Conservation (phyloP, 2,329 filamentous ascomycete species). For the Fusarium verrucosum region DNA sequence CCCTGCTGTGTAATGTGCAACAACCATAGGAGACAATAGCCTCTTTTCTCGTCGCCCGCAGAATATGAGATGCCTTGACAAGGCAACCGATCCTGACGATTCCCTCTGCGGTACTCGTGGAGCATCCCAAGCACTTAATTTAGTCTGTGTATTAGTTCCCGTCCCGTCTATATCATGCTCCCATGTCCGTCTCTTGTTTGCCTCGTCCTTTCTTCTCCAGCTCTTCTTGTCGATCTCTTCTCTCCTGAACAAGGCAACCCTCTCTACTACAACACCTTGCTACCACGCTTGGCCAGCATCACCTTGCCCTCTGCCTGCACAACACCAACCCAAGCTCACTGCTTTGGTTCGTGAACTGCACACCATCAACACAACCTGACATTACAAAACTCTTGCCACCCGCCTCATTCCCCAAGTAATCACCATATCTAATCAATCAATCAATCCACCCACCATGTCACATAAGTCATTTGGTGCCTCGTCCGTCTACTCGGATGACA, state of each 20-base stretch:
- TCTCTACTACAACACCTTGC: neutral
- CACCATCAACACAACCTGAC: slow-evolving; percentile 2
- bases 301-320: slow-evolving; percentile 9
- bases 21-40: slow-evolving; percentile 23
- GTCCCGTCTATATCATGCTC: slow-evolving; percentile 32
- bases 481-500: slow-evolving; percentile 40
- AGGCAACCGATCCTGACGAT: slow-evolving; percentile 30
- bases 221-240: slow-evolving; percentile 30
- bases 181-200: slow-evolving; percentile 29
- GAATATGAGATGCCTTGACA: slow-evolving; percentile 31
- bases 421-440: neutral
- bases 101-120: slow-evolving; percentile 12
- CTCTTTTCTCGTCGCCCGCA: slow-evolving; percentile 41
- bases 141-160: neutral
- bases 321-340: slow-evolving; percentile 11
- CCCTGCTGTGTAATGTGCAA: slow-evolving; percentile 39
- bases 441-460: slow-evolving; percentile 19
- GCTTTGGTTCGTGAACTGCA: slow-evolving; percentile 28
- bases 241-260: slow-evolving; percentile 27
- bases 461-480: slow-evolving; percentile 15
- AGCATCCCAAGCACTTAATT: slow-evolving; percentile 1
- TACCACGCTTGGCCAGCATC: slow-evolving; percentile 19
- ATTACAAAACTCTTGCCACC: slow-evolving; percentile 15
- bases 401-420: slow-evolving; percentile 21
- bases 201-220: slow-evolving; percentile 30